Evolutionary conservation across 1,139 yeast species (phyloP), one percentile per base, ranked within the genome.

Genomic region (Eremothecium gossypii): DNA sequence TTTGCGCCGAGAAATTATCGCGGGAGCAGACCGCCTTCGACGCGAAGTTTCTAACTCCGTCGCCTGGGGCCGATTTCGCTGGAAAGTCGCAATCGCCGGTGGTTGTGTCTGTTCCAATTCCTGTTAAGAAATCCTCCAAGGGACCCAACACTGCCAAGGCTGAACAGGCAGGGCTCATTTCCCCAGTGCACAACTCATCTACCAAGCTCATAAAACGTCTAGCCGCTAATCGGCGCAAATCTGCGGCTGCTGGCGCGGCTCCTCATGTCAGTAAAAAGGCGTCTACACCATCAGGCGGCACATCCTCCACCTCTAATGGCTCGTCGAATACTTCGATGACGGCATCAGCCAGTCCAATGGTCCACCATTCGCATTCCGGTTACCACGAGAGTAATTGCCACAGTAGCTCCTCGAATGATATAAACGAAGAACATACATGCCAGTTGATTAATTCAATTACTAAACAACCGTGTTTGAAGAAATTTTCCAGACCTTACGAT

Each of bases 401-500:
- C 58, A 13, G 32, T 13, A 36, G 31, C 12, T 17, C 43, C 12
- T 34, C 43, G 4, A 47, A 47, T 31, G 44, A 47, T 23, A 45
- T 46, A 20, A 58, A 60, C 29, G 71, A 68, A 30, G 69, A 69
- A 7, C 82, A 75, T 49, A 68, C 73, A 33, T 79, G 87, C 59
- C 73, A 73, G 44, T 68, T 83, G 60, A 65, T 75, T 13, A 81
- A 79, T 56, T 80, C 85, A 12, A 56, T 68, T 13, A 73, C 79
- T 2, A 77, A 80, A 38, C 70, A 73, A 50, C 72, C 77, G 41
- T 89, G 97, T 61, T 68, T 77, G 51, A 84, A 94, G 55, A 76
- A 83, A 49, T 91, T 91, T 60, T 86, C 96, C 12, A 74, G 98
- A 54, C 94, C 96, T 28, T 91, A 91, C 58, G 98, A 91, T 66